Evolutionary conservation across 805 yeast species (phyloP).

Genomic region (Wickerhamiella parazyma): DNA sequence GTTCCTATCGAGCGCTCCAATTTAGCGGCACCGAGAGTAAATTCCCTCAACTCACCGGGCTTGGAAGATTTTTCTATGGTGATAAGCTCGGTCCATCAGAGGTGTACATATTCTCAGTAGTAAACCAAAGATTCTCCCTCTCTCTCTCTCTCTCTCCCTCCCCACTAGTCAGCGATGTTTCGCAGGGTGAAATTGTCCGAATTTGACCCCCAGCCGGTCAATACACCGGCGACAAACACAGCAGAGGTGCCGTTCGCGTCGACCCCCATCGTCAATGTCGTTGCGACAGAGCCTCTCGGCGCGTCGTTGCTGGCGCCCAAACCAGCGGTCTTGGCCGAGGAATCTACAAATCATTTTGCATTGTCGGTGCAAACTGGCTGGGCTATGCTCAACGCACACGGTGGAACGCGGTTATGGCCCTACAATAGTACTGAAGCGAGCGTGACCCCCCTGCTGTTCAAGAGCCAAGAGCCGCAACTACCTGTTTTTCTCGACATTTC

Average conservation of each 20-base stretch:
- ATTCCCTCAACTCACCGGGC: conserved; percentile 13
- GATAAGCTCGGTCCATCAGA: conserved; percentile 13
- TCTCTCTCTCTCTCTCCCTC: too few relatives aligned
- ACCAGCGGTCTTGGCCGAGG: neutral
- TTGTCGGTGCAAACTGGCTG: conserved; percentile 4
- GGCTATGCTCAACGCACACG: conserved; percentile 2
- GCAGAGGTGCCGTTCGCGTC: neutral
- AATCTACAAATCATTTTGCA: neutral
- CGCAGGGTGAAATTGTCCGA: too few relatives aligned
- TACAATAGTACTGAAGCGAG: neutral
- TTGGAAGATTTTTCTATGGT: conserved; percentile 3
- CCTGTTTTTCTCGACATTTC: conserved; percentile 2
- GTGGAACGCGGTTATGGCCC: conserved; percentile 5
- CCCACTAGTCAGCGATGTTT: too few relatives aligned
- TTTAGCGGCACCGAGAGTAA: conserved; percentile 15
- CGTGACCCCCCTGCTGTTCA: conserved; percentile 4
- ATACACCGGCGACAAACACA: neutral
- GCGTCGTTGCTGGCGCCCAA: conserved; percentile 4
- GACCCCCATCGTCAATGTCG: neutral
- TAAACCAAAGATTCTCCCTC: too few relatives aligned
- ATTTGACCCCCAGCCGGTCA: neutral
- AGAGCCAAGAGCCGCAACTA: neutral
- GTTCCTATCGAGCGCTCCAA: conserved; percentile 16
- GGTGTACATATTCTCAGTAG: neutral
- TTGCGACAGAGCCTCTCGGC: conserved; percentile 2